Evolutionary conservation across 345 rosid genomes (phyloP).

Genomic region (Heritiera littoralis): DNA sequence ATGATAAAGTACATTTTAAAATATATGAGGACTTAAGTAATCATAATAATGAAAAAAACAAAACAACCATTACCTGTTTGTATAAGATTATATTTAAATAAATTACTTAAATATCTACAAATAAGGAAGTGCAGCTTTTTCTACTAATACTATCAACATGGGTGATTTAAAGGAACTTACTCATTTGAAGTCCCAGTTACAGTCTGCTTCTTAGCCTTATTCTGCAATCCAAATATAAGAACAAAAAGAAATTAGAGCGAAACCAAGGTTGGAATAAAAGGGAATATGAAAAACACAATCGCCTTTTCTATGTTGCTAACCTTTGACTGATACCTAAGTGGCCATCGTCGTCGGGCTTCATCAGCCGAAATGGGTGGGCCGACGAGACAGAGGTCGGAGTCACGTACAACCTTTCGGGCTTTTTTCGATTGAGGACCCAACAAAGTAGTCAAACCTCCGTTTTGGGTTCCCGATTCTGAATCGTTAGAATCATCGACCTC

Average conservation of each 20-base stretch:
- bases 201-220: not conserved
- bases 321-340: not conserved
- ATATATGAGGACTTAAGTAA: not conserved
- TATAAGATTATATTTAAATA: not conserved
- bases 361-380: not conserved
- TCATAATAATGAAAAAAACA: not conserved
- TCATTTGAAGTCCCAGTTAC: not conserved
- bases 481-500: not conserved
- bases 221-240: not conserved
- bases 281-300: too few relatives aligned
- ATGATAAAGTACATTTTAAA: not conserved
- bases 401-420: constrained; percentile 3
- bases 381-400: constrained; percentile 4
- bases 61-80: not conserved
- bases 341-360: constrained; percentile 14
- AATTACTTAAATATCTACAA: not conserved
- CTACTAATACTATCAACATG: not conserved
- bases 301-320: not conserved
- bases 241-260: not conserved
- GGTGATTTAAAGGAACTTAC: constrained; percentile 2
- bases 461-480: not conserved
- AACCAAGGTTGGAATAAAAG: not conserved
- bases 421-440: constrained; percentile 9
- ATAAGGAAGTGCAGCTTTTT: not conserved
- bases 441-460: constrained; percentile 5